Base-by-base conservation (phyloP, 1,284 basidiomycete species). In the Moesziomyces sp. region DNA sequence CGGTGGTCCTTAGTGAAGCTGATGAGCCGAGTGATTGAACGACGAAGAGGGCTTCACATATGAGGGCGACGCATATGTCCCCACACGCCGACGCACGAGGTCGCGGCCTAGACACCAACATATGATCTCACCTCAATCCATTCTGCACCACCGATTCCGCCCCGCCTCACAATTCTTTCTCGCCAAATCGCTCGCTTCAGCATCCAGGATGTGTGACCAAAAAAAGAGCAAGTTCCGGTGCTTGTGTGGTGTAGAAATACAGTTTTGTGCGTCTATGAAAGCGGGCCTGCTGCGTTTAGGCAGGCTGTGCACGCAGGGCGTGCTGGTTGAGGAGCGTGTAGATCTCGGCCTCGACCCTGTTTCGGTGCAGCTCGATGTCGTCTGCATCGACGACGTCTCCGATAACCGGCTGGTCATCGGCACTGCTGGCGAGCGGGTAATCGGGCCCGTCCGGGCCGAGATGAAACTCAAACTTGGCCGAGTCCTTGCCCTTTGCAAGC, bases 381-480 rank as follows among this genome's bases (percentile, higher is more conserved):
- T 61, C 55, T 5, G 49, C 61, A 34, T 67, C 67, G 13, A 70
- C 19, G 16, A 58, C 40, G 2, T 40, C 54, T 21, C 40, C 16
- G 5, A 53, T 44, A 10, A 40, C 50, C 55, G 59, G 18, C 21
- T 64, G 24, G 46, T 42, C 43, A 50, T 18, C 43, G 55, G 58
- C 6, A 35, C 38, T 38, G 38, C 46, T 34, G 28, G n/a, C 38
- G 5, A 23, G 18, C 24, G 28, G 35, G 8, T 40, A 19, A 38
- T 46, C 19, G 30, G 65, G 55, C 9, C 44, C 56, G 35, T 46
- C 19, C 30, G 65, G 55, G 18, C 44, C 56, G 26, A 59, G 52
- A n/a, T 65, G 63, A 47, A 79, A 75, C 34, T 76, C 74, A 40
- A 81, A 81, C 46, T 81, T 81, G 56, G 78, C 79, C 44, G 66